Evolutionary conservation across 257 asterid genomes (phyloP).

Genomic region (Coffea canephora): DNA sequence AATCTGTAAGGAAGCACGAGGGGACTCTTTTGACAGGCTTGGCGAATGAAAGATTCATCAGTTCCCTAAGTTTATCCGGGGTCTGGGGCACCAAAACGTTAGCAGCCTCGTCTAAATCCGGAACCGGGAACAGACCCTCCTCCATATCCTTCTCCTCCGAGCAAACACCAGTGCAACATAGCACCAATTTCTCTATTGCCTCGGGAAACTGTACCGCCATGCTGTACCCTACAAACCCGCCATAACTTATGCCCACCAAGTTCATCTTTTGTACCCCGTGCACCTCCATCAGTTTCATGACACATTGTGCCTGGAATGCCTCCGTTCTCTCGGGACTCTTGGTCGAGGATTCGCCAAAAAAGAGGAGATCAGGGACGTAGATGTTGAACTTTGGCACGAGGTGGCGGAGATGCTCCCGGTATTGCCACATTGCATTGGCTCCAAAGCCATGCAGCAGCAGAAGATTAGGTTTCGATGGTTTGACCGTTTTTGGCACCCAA

Average conservation of each 20-base stretch:
- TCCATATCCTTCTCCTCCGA: constrained; percentile 77
- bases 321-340: constrained; percentile 64
- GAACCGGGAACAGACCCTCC: constrained; percentile 65
- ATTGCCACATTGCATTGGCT: constrained; percentile 99
- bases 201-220: constrained; percentile 77
- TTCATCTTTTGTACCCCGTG: constrained; percentile 50
- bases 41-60: constrained; percentile 69
- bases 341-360: constrained; percentile 78
- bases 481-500: constrained; percentile 70
- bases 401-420: constrained; percentile 78
- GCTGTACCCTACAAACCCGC: constrained; percentile 85
- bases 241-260: constrained; percentile 85
- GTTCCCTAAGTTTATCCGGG: constrained; percentile 69
- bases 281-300: constrained; percentile 63
- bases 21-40: constrained; percentile 70
- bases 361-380: constrained; percentile 89
- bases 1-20: constrained; percentile 76
- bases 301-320: constrained; percentile 76
- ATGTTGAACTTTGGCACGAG: constrained; percentile 75
- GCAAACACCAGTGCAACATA: constrained; percentile 85
- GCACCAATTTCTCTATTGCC: constrained; percentile 66
- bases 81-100: constrained; percentile 79
- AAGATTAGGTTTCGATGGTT: constrained; percentile 56
- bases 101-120: constrained; percentile 74
- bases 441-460: constrained; percentile 87